phyloP scores from a whole-genome alignment of 768 basidiomycete species.

The Serendipita sp. region DNA sequence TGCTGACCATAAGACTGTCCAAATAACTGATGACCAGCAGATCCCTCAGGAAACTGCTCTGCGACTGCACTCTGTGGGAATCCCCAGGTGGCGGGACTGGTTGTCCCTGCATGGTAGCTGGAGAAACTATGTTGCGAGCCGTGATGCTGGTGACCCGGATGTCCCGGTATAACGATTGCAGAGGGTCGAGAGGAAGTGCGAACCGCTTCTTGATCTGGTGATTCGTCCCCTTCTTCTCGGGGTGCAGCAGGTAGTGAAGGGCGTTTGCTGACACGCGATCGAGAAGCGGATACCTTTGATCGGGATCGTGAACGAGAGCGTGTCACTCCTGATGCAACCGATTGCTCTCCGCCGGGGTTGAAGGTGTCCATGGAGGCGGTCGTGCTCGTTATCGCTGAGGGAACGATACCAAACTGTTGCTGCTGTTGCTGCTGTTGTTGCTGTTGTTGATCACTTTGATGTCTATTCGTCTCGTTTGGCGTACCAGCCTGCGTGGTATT shows the following conservation, averaged over 20 bases:
- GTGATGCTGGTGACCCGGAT: slow-evolving; percentile 1
- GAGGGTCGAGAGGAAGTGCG: slow-evolving; percentile 14
- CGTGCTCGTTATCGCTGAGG: not conserved
- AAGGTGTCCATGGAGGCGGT: not conserved
- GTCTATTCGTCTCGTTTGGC: not conserved
- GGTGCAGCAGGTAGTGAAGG: not conserved
- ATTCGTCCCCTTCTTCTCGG: not conserved
- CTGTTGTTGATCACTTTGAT: not conserved
- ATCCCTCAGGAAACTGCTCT: not conserved
- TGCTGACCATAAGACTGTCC: not conserved
- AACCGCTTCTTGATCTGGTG: not conserved
- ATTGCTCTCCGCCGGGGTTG: not conserved
- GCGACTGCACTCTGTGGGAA: not conserved
- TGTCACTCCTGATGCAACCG: not conserved
- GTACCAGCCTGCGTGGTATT: not conserved
- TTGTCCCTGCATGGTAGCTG: not conserved
- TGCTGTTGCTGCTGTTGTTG: not conserved
- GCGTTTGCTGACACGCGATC: not conserved
- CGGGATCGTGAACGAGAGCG: not conserved
- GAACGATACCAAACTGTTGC: not conserved
- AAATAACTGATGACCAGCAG: not conserved
- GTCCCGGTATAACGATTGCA: slow-evolving; percentile 10
- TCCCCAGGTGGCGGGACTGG: slow-evolving; percentile 4
- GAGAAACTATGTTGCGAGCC: slow-evolving; percentile 2
- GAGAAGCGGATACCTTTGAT: not conserved